phyloP scores from a whole-genome alignment of 108 stramenopile species.

The Aureococcus anophagefferens region DNA sequence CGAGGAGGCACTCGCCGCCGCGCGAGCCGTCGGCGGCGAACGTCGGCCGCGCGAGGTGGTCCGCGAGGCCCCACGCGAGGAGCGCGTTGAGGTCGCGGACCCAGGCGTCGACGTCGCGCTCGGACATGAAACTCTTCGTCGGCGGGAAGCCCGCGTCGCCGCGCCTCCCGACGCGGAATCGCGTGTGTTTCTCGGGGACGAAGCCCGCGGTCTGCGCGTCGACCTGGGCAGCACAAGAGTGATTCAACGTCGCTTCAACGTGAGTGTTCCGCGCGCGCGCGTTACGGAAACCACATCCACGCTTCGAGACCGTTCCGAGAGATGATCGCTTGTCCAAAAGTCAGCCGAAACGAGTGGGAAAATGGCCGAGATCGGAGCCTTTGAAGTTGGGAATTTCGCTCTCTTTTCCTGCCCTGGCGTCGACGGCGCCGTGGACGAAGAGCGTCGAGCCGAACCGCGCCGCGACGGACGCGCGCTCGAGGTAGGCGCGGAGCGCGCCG shows the following conservation, averaged over 20 bases:
- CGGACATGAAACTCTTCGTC: not conserved
- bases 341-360: too few relatives aligned
- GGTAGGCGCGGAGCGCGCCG: not conserved
- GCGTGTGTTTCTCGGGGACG: not conserved
- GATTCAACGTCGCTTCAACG: too few relatives aligned
- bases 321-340: too few relatives aligned
- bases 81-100: not conserved
- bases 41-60: not conserved
- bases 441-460: not conserved
- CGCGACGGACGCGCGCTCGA: not conserved
- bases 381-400: too few relatives aligned
- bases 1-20: not conserved
- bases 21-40: not conserved
- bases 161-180: not conserved
- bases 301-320: too few relatives aligned
- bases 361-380: too few relatives aligned
- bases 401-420: too few relatives aligned
- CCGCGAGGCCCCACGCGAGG: not conserved
- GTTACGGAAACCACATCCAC: too few relatives aligned
- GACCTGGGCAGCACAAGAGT: too few relatives aligned
- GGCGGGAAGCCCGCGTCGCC: not conserved
- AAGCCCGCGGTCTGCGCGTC: not conserved
- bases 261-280: too few relatives aligned
- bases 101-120: not conserved
- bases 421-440: constrained; percentile 1